Evolutionary conservation across 2,329 filamentous ascomycete species (phyloP).

Genomic region (Elsinoe fawcettii): DNA sequence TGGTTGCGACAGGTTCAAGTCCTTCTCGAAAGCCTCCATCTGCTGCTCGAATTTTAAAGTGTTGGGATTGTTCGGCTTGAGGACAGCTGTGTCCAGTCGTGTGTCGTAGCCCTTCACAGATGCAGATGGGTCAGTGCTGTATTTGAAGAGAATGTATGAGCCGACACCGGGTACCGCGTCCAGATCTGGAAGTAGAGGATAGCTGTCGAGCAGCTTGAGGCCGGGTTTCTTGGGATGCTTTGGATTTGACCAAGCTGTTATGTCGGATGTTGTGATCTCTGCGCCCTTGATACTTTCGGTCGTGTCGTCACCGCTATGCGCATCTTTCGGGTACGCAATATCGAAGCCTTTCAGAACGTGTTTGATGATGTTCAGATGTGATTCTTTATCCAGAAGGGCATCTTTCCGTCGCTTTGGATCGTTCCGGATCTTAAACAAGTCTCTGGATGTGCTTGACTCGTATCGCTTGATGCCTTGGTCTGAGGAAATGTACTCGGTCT

Average conservation of each 20-base stretch:
- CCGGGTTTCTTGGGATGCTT: conserved; percentile 52
- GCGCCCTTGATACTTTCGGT: conserved; percentile 46
- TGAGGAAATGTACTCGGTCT: conserved; percentile 86
- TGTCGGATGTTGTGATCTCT: conserved; percentile 46
- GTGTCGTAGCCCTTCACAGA: conserved; percentile 46
- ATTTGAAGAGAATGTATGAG: conserved; percentile 54
- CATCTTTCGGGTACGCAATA: conserved; percentile 54
- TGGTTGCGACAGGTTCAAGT: conserved; percentile 44
- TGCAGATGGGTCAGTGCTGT: conserved; percentile 51
- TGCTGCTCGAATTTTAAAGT: conserved; percentile 39
- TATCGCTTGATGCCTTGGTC: conserved; percentile 36
- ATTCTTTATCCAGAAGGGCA: conserved; percentile 41
- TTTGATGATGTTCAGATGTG: conserved; percentile 53
- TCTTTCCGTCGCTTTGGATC: conserved; percentile 34
- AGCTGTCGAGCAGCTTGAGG: conserved; percentile 51
- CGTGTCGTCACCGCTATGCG: conserved; percentile 61
- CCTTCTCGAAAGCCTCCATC: conserved; percentile 40
- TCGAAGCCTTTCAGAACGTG: conserved; percentile 58
- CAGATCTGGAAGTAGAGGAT: conserved; percentile 54
- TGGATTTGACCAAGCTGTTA: conserved; percentile 52
- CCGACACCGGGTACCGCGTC: conserved; percentile 52
- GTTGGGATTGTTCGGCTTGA: conserved; percentile 47
- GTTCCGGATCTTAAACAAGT: conserved; percentile 38
- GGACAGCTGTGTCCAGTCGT: conserved; percentile 51
- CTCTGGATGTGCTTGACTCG: conserved; percentile 48